phyloP scores from a whole-genome alignment of 2,329 filamentous ascomycete genomes.

The Fusarium zealandicum region DNA sequence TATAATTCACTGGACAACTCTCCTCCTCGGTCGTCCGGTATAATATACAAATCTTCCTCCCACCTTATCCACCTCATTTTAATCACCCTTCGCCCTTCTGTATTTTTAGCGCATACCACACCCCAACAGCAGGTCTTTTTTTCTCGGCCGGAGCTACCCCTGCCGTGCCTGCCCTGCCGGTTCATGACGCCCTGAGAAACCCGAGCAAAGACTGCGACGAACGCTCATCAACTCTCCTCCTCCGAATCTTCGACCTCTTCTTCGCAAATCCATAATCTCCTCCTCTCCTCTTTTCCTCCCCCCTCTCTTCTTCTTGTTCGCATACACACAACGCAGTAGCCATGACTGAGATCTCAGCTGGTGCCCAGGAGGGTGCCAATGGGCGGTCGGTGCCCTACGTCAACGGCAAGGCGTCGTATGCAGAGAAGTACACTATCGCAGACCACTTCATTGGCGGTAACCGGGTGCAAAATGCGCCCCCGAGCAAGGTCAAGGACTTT shows the following conservation, averaged over 20 bases:
- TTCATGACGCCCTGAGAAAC: slow-evolving; percentile 42
- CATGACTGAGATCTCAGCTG: slow-evolving; percentile 59
- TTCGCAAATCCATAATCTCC: slow-evolving; percentile 27
- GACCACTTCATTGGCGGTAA: slow-evolving; percentile 98
- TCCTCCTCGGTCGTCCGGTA: slow-evolving; percentile 24
- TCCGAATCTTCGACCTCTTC: slow-evolving; percentile 17
- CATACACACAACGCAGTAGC: slow-evolving; percentile 40
- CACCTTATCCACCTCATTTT: slow-evolving; percentile 26
- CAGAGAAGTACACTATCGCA: slow-evolving; percentile 82
- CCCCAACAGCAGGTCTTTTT: slow-evolving; percentile 36
- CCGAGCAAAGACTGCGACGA: slow-evolving; percentile 22
- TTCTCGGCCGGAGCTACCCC: slow-evolving; percentile 41
- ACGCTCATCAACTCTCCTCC: slow-evolving; percentile 29
- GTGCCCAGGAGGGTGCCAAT: slow-evolving; percentile 51
- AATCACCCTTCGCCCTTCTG: slow-evolving; percentile 36
- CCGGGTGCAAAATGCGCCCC: slow-evolving; percentile 78
- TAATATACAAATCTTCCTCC: slow-evolving; percentile 21
- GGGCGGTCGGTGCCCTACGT: slow-evolving; percentile 59
- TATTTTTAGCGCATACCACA: slow-evolving; percentile 42
- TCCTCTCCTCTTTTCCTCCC: slow-evolving; percentile 4
- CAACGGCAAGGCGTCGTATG: slow-evolving; percentile 71
- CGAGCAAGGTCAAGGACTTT: slow-evolving; percentile 95
- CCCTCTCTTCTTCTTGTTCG: slow-evolving; percentile 30
- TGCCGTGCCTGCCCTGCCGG: slow-evolving; percentile 30
- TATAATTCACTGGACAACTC: slow-evolving; percentile 23